A percentile compares a stretch with the other conserved stretches of the same genome.
These are phyloP conservation scores for Tripidium arundinaceum DNA, from an alignment of 202 grass and related monocot genomes.

Conservation along the genomic window DNA sequence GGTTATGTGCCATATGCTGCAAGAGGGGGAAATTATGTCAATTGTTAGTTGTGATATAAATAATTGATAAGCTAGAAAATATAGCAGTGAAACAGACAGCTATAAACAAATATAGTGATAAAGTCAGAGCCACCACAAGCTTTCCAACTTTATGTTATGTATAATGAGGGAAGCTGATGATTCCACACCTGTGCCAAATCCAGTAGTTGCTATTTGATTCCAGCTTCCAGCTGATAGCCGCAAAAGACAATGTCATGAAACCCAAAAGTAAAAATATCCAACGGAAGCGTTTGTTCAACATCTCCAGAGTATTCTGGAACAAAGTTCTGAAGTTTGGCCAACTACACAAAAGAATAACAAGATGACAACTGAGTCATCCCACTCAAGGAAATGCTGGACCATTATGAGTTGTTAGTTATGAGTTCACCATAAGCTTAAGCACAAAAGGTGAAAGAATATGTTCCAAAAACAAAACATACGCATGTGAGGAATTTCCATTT, in stretches of 20 bases:
- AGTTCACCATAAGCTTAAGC: not conserved
- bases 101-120: constrained; percentile 5
- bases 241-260: constrained; percentile 70
- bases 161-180: not conserved
- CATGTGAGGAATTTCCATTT: constrained; percentile 7
- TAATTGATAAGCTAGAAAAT: not conserved
- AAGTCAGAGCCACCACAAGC: not conserved
- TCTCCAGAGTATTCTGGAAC: constrained; percentile 58
- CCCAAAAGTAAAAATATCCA: constrained; percentile 78
- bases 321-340: constrained; percentile 57
- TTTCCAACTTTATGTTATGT: constrained; percentile 16
- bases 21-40: not conserved
- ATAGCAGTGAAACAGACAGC: not conserved
- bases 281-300: constrained; percentile 72
- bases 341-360: constrained; percentile 41
- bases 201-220: constrained; percentile 87
- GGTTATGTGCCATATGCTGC: constrained; percentile 95
- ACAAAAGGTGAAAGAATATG: not conserved
- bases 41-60: not conserved
- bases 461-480: constrained; percentile 3
- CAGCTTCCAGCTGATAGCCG: constrained; percentile 81
- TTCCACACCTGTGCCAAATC: constrained; percentile 94
- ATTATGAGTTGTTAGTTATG: not conserved
- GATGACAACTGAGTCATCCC: constrained; percentile 25
- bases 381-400: constrained; percentile 10